A percentile compares a stretch with the other conserved stretches of the same genome.
Evolutionary conservation across 495 filamentous ascomycete species (phyloP).

Genomic region (Podospora anserina): DNA sequence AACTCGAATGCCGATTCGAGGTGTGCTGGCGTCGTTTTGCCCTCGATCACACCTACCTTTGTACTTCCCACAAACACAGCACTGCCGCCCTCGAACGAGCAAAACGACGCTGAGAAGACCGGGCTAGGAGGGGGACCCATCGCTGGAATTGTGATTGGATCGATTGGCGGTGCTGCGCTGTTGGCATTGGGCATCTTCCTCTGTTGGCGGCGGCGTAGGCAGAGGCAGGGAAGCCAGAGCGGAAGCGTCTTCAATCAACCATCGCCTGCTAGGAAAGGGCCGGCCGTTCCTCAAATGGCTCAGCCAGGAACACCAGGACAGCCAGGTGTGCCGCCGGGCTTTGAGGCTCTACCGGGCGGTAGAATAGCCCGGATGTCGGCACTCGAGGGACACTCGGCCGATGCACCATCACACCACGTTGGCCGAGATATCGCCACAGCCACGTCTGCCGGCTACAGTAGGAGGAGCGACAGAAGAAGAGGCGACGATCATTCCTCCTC

Average conservation of each 20-base stretch:
- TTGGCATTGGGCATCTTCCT: conserved; percentile 53
- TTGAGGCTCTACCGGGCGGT: conserved; percentile 77
- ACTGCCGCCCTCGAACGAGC: conserved; percentile 43
- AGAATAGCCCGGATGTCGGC: conserved; percentile 96
- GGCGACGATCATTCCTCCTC: conserved; percentile 76
- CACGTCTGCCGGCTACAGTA: conserved; percentile 39
- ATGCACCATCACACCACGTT: conserved; percentile 53
- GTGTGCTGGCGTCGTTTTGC: conserved; percentile 72
- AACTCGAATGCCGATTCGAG: conserved; percentile 67
- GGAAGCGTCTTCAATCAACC: conserved; percentile 81
- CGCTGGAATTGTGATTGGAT: conserved; percentile 85
- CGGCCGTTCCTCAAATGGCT: conserved; percentile 33
- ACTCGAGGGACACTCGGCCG: conserved; percentile 66
- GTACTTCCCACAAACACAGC: conserved; percentile 49
- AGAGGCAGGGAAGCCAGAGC: conserved; percentile 56
- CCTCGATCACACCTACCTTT: conserved; percentile 66
- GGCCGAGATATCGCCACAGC: conserved; percentile 32
- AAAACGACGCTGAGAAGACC: conserved; percentile 30
- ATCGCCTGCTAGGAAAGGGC: conserved; percentile 65
- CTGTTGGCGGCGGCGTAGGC: conserved; percentile 56
- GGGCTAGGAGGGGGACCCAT: conserved; percentile 79
- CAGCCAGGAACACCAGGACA: conserved; percentile 29
- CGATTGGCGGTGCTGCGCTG: conserved; percentile 64
- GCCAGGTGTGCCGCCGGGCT: conserved; percentile 49
- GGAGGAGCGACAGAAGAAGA: conserved; percentile 40